These are phyloP conservation scores for Geotrichum ghanense DNA, from an alignment of 805 yeast species.

Conservation along the genomic window DNA sequence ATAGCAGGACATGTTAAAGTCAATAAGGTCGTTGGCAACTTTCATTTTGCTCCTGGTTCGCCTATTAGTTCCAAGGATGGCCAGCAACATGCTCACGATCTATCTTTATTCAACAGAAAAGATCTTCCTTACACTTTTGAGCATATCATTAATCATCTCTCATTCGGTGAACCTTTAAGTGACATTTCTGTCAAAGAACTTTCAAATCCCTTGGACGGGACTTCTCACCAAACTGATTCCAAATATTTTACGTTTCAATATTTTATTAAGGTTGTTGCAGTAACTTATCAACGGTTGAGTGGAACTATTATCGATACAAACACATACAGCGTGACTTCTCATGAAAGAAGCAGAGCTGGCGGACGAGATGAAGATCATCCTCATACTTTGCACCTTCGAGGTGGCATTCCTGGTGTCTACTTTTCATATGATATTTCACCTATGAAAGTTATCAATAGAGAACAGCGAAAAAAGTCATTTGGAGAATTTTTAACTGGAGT, in stretches of 20 bases:
- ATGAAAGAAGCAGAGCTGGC: conserved; percentile 74
- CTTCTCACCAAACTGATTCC: conserved; percentile 28
- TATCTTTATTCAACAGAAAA: conserved; percentile 53
- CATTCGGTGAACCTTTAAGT: conserved; percentile 59
- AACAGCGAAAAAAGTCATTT: conserved; percentile 60
- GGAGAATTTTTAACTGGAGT: conserved; percentile 73
- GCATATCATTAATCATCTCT: conserved; percentile 68
- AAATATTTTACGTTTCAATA: conserved; percentile 63
- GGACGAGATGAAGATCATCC: conserved; percentile 91
- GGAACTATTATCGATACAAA: conserved; percentile 57
- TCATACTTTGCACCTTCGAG: conserved; percentile 55
- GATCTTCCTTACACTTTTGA: conserved; percentile 55
- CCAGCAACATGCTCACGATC: conserved; percentile 67
- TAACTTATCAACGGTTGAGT: conserved; percentile 64
- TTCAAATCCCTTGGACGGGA: conserved; percentile 55
- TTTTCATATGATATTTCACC: conserved; percentile 89
- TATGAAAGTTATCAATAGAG: conserved; percentile 76
- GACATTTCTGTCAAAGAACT: conserved; percentile 1
- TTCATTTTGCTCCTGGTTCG: conserved; percentile 95
- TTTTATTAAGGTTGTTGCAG: conserved; percentile 80
- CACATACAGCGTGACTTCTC: conserved; percentile 81
- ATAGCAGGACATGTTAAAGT: conserved; percentile 68
- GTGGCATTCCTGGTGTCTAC: conserved; percentile 87
- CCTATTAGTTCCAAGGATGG: conserved; percentile 36
- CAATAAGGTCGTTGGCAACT: conserved; percentile 78